phyloP scores from a whole-genome alignment of 1,139 yeast genomes.

The Diutina mesorugosa region DNA sequence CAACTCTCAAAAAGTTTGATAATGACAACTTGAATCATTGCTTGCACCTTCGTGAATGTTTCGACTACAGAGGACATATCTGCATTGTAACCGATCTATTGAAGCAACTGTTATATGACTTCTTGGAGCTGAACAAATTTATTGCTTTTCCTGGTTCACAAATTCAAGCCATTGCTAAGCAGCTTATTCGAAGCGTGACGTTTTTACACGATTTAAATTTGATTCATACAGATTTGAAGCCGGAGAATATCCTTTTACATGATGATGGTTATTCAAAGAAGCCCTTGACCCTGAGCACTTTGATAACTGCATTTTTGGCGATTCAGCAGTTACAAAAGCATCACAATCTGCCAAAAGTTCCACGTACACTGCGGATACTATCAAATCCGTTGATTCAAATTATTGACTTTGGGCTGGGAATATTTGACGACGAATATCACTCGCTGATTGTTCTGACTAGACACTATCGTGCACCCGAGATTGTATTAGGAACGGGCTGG shows the following conservation, averaged over 20 bases:
- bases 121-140: slow-evolving; percentile 64
- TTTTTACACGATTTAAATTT: slow-evolving; percentile 81
- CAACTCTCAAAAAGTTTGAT: slow-evolving; percentile 71
- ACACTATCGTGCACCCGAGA: slow-evolving; percentile 96
- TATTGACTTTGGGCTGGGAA: slow-evolving; percentile 93
- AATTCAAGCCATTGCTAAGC: slow-evolving; percentile 80
- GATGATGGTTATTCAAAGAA: slow-evolving; percentile 37
- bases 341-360: slow-evolving; percentile 15
- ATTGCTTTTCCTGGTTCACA: slow-evolving; percentile 73
- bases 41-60: slow-evolving; percentile 76
- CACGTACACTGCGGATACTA: slow-evolving; percentile 38
- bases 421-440: slow-evolving; percentile 89
- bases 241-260: slow-evolving; percentile 79
- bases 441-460: slow-evolving; percentile 86
- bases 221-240: slow-evolving; percentile 91
- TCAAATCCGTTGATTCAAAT: slow-evolving; percentile 73
- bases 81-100: slow-evolving; percentile 85
- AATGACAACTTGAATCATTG: slow-evolving; percentile 56
- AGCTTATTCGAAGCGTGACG: slow-evolving; percentile 73
- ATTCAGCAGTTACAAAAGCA: slow-evolving; percentile 10
- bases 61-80: slow-evolving; percentile 88
- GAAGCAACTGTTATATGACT: slow-evolving; percentile 81
- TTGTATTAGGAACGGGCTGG: slow-evolving; percentile 89
- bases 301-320: slow-evolving; percentile 18
- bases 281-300: slow-evolving; percentile 20